These are phyloP conservation scores for Penicillium odoratum DNA, from an alignment of 495 filamentous ascomycete species.

Conservation along the genomic window DNA sequence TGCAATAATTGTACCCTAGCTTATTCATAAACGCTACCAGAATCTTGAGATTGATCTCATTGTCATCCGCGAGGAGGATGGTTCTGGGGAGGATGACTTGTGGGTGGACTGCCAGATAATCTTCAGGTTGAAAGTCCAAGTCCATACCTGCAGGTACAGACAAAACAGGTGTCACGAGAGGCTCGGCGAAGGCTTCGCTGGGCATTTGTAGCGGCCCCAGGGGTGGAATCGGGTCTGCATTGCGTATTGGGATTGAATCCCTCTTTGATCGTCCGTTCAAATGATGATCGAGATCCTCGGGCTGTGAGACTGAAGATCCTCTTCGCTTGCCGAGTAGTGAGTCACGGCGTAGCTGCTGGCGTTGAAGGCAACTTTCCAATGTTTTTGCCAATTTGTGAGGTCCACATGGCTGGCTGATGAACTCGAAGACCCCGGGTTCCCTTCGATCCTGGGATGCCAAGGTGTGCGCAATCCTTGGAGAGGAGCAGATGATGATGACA, in stretches of 20 bases:
- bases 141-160: background rate
- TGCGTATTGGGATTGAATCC: background rate
- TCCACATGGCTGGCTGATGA: conserved; percentile 37
- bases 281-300: background rate
- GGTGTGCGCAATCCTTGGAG: conserved; percentile 27
- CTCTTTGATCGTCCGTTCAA: background rate
- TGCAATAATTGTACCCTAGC: conserved; percentile 22
- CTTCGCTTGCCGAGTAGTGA: background rate
- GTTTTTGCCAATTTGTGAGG: conserved; percentile 30
- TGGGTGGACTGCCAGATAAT: conserved; percentile 6
- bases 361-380: conserved; percentile 28
- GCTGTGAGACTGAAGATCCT: background rate
- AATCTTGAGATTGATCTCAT: conserved; percentile 36
- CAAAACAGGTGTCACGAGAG: background rate
- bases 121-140: background rate
- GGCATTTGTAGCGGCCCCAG: background rate
- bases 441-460: conserved; percentile 21
- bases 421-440: conserved; percentile 20
- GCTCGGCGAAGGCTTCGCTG: background rate
- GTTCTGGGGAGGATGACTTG: conserved; percentile 7
- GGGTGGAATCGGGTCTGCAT: background rate
- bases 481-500: conserved; percentile 31
- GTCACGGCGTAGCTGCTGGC: conserved; percentile 6
- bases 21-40: conserved; percentile 42
- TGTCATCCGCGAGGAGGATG: conserved; percentile 39